Base-by-base conservation (phyloP, 345 rosid genomes). In the Schrenkiella parvula region DNA sequence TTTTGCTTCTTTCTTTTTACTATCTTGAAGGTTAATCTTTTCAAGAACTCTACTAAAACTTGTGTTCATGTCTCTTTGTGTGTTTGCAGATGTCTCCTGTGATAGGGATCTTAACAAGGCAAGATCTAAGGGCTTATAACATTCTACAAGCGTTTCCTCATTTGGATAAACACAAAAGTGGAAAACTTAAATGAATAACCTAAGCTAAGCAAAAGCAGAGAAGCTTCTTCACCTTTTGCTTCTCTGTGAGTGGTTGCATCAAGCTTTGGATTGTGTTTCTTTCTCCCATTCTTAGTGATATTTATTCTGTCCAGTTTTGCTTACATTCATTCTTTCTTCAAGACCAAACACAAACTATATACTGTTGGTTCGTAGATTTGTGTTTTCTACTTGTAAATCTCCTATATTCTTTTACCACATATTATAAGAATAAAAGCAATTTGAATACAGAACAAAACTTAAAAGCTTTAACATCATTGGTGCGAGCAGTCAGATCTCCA, bases 31-130 rank as follows among this genome's bases (percentile, higher is more conserved):
- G 43, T 12, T 12, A 64, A 37, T 52, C 13, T n/a, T 39, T 39
- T 41, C 69, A 62, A 39, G 35, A 62, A 41, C 46, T n/a, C n/a
- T 14, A 66, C 38, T 59, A 46, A 46, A 58, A n/a, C 7, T 28
- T 31, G 61, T 15, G n/a, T 44, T 55, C 7, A 34, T 39, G 32
- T 53, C 6, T 52, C 1, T 12, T 19, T 50, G 41, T 42, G 18
- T 59, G 31, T 25, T 71, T 70, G 81, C 81, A 90, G 98, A 81
- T 73, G 43, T 75, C 87, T 60, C 93, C 91, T 2, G 89, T 87
- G 60, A 73, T 86, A 5, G 96, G 98, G 29, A 84, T 93, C 73
- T 74, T 90, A 86, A 88, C 93, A 35, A 82, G 98, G 85, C 96
- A 90, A 80, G 97, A 93, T 70, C 73, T 93, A 43, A 81, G 85